A percentile compares a stretch with the other conserved stretches of the same genome.
Conservation (phyloP, 2,329 filamentous ascomycete genomes). For the Fusarium decemcellulare region DNA sequence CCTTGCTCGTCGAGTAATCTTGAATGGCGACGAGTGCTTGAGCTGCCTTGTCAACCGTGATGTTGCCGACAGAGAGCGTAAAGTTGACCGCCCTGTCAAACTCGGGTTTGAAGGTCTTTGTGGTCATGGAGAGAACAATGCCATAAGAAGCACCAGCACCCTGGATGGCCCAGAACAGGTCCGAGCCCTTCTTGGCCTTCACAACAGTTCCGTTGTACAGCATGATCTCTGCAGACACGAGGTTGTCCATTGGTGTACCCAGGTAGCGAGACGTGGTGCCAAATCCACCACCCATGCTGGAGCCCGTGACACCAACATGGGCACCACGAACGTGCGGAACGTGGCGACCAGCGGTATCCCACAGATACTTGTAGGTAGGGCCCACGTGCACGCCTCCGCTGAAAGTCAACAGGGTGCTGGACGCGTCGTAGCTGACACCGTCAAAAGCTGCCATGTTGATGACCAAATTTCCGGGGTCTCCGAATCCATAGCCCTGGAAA, state of each 20-base stretch:
- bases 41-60: slow-evolving; percentile 29
- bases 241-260: slow-evolving; percentile 41
- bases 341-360: slow-evolving; percentile 44
- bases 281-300: slow-evolving; percentile 43
- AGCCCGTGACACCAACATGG: slow-evolving; percentile 42
- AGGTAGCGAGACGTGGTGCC: slow-evolving; percentile 36
- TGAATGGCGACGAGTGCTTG: slow-evolving; percentile 42
- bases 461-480: slow-evolving; percentile 39
- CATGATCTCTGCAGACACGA: slow-evolving; percentile 43
- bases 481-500: slow-evolving; percentile 41
- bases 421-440: slow-evolving; percentile 38
- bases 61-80: slow-evolving; percentile 34
- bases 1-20: slow-evolving; percentile 30
- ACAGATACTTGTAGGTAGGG: slow-evolving; percentile 41
- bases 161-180: slow-evolving; percentile 44
- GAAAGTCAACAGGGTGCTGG: slow-evolving; percentile 35
- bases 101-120: slow-evolving; percentile 41
- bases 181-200: slow-evolving; percentile 34
- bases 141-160: slow-evolving; percentile 43
- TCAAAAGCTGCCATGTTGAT: slow-evolving; percentile 45
- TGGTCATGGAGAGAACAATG: slow-evolving; percentile 42
- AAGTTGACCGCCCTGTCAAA: slow-evolving; percentile 41
- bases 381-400: slow-evolving; percentile 44
- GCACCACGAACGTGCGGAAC: slow-evolving; percentile 43
- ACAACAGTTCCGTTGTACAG: slow-evolving; percentile 45